Base-by-base conservation (phyloP, 2,329 filamentous ascomycete species). In the Arthrinium phaeospermum region DNA sequence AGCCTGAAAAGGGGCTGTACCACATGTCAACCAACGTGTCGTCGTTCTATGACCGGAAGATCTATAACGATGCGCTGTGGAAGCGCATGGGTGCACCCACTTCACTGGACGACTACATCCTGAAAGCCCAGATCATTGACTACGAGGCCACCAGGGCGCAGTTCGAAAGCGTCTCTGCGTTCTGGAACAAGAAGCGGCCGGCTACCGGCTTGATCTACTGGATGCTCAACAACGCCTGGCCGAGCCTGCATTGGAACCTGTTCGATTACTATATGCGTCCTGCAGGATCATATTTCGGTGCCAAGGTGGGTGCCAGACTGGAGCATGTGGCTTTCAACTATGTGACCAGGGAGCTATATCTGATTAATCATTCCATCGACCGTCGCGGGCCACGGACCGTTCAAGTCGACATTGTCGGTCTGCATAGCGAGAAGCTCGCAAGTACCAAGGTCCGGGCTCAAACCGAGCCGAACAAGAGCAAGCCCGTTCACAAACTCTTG, bases 171-270 rank as follows among this genome's bases (percentile, higher is more conserved):
- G 91, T 87, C 76, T 82, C 85, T 0, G 81, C 86, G 2, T 81
- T 83, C 0, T 90, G 89, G 85, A 87, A 78, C 73, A 83, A 82
- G 0, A 78, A 81, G 0, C 81, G 86, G 3, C 87, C 89, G 0
- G 89, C 90, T 0, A 91, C 90, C 0, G 90, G 90, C 0, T 68
- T 89, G 68, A 87, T 92, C 22, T 92, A 92, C 81, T 92, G 90
- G 90, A 92, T 92, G 90, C 79, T 92, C 70, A 91, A 91, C 75
- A 87, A 87, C 67, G 90, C 90, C 0, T 92, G 90, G 89, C 90
- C 91, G 0, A 88, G 85, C 71, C 80, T 92, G 41, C 90, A 92
- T 76, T 92, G 91, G 90, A 89, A 89, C 70, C 80, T 91, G 7
- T 91, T 91, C 77, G 90, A 92, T 75, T 89, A 90, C 78, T 91